Evolutionary conservation across 352 stramenopile species (phyloP).

Genomic region (Globisporangium apiculatum): DNA sequence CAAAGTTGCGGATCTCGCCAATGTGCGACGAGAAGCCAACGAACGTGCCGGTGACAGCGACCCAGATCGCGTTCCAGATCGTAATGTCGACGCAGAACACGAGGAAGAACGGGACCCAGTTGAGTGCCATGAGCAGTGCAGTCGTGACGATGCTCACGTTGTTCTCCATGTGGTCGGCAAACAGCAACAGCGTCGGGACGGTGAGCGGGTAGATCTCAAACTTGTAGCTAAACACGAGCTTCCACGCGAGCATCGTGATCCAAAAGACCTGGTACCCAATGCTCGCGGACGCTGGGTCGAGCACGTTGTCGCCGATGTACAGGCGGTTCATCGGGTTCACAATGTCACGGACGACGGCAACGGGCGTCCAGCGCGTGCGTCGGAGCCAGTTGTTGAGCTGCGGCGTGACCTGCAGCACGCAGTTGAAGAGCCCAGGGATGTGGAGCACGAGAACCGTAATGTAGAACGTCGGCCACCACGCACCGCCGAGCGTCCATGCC

Average conservation of each 20-base stretch:
- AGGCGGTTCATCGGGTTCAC: constrained; percentile 95
- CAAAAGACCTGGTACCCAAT: constrained; percentile 94
- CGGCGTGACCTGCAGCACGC: constrained; percentile 68
- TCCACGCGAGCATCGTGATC: constrained; percentile 92
- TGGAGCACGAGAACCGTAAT: constrained; percentile 44
- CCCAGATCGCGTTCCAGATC: constrained; percentile 98
- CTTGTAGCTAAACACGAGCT: constrained; percentile 98
- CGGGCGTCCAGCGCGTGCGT: constrained; percentile 48
- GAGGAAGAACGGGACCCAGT: constrained; percentile 97
- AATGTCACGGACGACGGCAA: constrained; percentile 68
- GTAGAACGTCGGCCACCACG: constrained; percentile 70
- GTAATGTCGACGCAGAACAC: constrained; percentile 98
- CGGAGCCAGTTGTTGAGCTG: constrained; percentile 79
- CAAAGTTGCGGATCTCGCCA: constrained; percentile 94
- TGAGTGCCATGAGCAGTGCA: constrained; percentile 88
- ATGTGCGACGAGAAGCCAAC: constrained; percentile 96
- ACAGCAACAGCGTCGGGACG: constrained; percentile 93
- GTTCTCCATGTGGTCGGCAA: constrained; percentile 94
- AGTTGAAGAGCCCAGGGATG: constrained; percentile 64
- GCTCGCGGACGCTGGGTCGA: constrained; percentile 89
- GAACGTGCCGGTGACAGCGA: constrained; percentile 94
- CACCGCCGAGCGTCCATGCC: constrained; percentile 49
- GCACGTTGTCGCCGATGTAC: constrained; percentile 95
- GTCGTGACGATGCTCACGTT: constrained; percentile 81
- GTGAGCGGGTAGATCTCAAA: constrained; percentile 97